These are phyloP conservation scores for Trichoderma pleuroti DNA, from an alignment of 2,329 filamentous ascomycete species.

Conservation along the genomic window DNA sequence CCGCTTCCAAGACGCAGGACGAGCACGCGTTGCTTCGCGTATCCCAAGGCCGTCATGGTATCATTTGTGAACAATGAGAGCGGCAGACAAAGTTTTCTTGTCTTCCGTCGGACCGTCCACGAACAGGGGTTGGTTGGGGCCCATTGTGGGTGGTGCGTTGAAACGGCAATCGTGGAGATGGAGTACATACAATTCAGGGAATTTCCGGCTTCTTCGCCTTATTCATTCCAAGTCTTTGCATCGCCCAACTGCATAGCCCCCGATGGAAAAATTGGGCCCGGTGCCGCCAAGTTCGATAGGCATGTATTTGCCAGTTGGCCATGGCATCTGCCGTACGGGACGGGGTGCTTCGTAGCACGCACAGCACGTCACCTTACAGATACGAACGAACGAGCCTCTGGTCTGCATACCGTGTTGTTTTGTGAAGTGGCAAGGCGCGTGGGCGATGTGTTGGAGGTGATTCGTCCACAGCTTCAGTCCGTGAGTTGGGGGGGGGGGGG, in stretches of 20 bases:
- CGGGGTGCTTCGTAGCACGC: not conserved
- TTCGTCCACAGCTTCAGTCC: not conserved
- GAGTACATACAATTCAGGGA: not conserved
- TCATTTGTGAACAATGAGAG: not conserved
- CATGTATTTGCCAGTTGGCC: not conserved
- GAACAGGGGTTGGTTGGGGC: not conserved
- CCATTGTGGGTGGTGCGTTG: not conserved
- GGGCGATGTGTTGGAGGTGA: not conserved
- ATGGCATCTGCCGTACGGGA: not conserved
- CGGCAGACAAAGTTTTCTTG: not conserved
- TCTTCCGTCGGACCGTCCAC: constrained; percentile 1
- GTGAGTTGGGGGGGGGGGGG: no score
- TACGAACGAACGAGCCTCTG: not conserved
- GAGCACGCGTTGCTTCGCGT: not conserved
- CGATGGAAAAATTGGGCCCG: not conserved
- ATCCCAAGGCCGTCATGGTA: not conserved
- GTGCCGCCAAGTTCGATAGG: not conserved
- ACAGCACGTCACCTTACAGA: not conserved
- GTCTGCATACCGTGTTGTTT: not conserved
- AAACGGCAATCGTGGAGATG: constrained; percentile 7
- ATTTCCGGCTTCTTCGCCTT: not conserved
- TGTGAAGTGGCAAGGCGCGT: not conserved
- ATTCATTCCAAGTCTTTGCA: not conserved
- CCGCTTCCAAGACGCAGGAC: not conserved
- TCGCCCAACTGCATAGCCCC: not conserved